phyloP scores from a whole-genome alignment of 148 eudicot species.

The Chenopodium formosanum region DNA sequence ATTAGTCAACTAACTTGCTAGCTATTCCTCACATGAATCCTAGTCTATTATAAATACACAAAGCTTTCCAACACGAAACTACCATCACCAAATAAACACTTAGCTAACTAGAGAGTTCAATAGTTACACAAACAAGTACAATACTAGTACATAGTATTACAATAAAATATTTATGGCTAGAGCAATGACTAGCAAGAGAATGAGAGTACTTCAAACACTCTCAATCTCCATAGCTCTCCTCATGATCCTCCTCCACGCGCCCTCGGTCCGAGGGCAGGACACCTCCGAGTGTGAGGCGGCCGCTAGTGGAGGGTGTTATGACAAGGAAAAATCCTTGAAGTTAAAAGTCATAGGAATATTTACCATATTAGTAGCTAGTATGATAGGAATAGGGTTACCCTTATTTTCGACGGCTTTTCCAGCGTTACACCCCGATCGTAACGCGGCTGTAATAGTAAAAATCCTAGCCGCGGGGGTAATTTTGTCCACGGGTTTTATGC shows the following conservation, averaged over 20 bases:
- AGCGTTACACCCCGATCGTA: slow-evolving; percentile 33
- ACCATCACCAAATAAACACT: neutral
- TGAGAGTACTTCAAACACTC: slow-evolving; percentile 17
- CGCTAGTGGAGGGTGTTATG: slow-evolving; percentile 22
- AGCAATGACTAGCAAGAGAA: slow-evolving; percentile 16
- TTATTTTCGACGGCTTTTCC: slow-evolving; percentile 33
- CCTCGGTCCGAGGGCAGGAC: neutral
- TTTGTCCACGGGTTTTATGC: slow-evolving; percentile 47
- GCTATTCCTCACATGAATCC: neutral
- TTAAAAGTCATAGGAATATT: slow-evolving; percentile 36
- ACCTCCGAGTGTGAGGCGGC: slow-evolving; percentile 24
- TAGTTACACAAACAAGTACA: neutral
- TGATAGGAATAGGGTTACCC: slow-evolving; percentile 38
- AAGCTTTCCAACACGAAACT: neutral
- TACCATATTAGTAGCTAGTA: slow-evolving; percentile 35
- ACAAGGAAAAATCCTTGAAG: slow-evolving; percentile 31
- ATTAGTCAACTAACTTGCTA: neutral
- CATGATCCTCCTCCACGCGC: slow-evolving; percentile 4
- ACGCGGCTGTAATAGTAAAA: slow-evolving; percentile 36
- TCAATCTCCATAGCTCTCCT: neutral
- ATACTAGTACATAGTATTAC: neutral
- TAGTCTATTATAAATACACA: neutral
- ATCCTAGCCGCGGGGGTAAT: slow-evolving; percentile 47
- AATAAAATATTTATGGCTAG: neutral
- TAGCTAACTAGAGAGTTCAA: neutral